A percentile compares a stretch with the other conserved stretches of the same genome.
These are phyloP conservation scores for Hypoxylon sp. DNA, from an alignment of 2,329 filamentous ascomycete species.

Conservation along the genomic window DNA sequence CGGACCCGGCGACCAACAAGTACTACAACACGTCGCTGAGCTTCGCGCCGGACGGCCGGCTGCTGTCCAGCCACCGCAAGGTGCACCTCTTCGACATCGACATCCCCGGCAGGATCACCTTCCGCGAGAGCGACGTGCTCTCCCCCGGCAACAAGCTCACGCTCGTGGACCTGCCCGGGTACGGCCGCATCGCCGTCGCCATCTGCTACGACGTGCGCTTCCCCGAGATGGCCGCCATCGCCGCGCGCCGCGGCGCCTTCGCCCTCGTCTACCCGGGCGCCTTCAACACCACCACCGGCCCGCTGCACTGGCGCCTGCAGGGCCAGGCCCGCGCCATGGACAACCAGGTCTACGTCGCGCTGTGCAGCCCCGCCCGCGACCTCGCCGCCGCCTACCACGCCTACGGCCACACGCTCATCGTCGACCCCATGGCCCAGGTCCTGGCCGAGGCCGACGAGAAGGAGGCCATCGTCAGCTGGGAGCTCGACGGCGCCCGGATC, in stretches of 20 bases:
- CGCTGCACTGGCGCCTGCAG: slow-evolving; percentile 89
- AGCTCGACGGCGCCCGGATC: slow-evolving; percentile 76
- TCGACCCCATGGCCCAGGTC: slow-evolving; percentile 89
- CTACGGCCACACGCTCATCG: slow-evolving; percentile 90
- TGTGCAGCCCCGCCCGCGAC: slow-evolving; percentile 92
- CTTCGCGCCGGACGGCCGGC: slow-evolving; percentile 81
- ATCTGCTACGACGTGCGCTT: slow-evolving; percentile 99
- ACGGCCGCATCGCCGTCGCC: slow-evolving; percentile 86
- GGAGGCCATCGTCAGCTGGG: slow-evolving; percentile 80
- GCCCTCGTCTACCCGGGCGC: slow-evolving; percentile 93
- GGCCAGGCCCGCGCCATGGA: slow-evolving; percentile 88
- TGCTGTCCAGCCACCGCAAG: slow-evolving; percentile 92
- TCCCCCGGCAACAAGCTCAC: slow-evolving; percentile 87
- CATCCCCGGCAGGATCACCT: slow-evolving; percentile 93
- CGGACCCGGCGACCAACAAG: slow-evolving; percentile 64
- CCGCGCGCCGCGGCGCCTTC: slow-evolving; percentile 87
- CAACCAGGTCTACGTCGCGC: slow-evolving; percentile 92
- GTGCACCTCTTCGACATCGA: slow-evolving; percentile 98
- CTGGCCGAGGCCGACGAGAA: slow-evolving; percentile 81
- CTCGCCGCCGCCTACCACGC: slow-evolving; percentile 83
- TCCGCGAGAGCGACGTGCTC: slow-evolving; percentile 90
- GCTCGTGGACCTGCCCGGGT: slow-evolving; percentile 86
- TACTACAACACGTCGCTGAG: slow-evolving; percentile 93
- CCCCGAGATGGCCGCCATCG: slow-evolving; percentile 91
- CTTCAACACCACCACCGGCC: slow-evolving; percentile 94